Conservation (phyloP, 106 monocot species). For the Narthecium ossifragum region DNA sequence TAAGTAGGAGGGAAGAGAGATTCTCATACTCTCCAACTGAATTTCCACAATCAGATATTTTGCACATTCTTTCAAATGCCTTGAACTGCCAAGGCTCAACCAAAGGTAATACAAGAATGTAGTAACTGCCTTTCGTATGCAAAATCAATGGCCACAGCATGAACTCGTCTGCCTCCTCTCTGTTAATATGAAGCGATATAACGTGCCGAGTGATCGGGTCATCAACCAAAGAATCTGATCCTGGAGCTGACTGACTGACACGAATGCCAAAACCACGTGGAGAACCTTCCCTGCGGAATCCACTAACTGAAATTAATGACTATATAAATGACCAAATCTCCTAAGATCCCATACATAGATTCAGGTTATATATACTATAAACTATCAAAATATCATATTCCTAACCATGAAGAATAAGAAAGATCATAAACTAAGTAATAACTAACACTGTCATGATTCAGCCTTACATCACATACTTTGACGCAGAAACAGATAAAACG, state of each 20-base stretch:
- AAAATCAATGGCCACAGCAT: conserved; percentile 82
- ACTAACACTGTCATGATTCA: too few species aligned
- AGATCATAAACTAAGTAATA: background rate
- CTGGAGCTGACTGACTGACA: conserved; percentile 34
- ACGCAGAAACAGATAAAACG: too few species aligned
- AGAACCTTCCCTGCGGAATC: conserved; percentile 69
- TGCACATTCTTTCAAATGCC: conserved; percentile 55
- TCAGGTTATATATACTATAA: too few species aligned
- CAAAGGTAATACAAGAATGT: conserved; percentile 67
- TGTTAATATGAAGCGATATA: conserved; percentile 53
- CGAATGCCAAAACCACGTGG: conserved; percentile 70
- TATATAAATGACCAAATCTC: too few species aligned
- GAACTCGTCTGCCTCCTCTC: conserved; percentile 40
- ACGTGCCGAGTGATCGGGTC: conserved; percentile 94
- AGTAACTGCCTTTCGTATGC: conserved; percentile 61
- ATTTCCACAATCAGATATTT: conserved; percentile 57
- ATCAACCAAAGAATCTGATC: conserved; percentile 88
- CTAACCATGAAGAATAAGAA: background rate
- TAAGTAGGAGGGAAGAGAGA: conserved; percentile 64
- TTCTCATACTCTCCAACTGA: conserved; percentile 30
- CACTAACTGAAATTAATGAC: background rate
- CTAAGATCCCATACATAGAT: too few species aligned
- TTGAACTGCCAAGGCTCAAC: conserved; percentile 65
- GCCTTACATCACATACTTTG: too few species aligned
- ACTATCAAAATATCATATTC: too few species aligned